These are phyloP conservation scores for Daldinia sp. DNA, from an alignment of 2,329 filamentous ascomycete species.

Conservation along the genomic window DNA sequence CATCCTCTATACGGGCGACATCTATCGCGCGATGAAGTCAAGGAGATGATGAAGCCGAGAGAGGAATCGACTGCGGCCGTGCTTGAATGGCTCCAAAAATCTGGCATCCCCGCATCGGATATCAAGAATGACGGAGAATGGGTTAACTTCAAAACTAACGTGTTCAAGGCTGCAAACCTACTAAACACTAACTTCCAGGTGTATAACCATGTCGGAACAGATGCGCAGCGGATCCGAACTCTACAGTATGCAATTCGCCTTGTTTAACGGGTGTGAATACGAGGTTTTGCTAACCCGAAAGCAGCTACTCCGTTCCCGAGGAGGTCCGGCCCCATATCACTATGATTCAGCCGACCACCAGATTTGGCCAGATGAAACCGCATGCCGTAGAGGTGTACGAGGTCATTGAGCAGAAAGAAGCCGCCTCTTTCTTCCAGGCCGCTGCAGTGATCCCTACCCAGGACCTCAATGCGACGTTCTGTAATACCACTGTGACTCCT, in stretches of 20 bases:
- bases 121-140: slow-evolving; percentile 62
- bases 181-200: slow-evolving; percentile 69
- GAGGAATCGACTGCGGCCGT: slow-evolving; percentile 62
- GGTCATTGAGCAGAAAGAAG: slow-evolving; percentile 48
- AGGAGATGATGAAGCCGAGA: slow-evolving; percentile 47
- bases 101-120: slow-evolving; percentile 63
- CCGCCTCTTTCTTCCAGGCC: slow-evolving; percentile 27
- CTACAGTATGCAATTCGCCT: slow-evolving; percentile 45
- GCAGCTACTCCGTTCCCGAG: slow-evolving; percentile 71
- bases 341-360: slow-evolving; percentile 74
- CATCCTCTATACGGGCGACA: slow-evolving; percentile 71
- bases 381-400: slow-evolving; percentile 58
- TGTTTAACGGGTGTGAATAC: slow-evolving; percentile 11
- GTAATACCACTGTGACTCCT: slow-evolving; percentile 59
- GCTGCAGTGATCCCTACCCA: slow-evolving; percentile 36
- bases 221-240: slow-evolving; percentile 62
- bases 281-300: slow-evolving; percentile 28
- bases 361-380: slow-evolving; percentile 65
- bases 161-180: slow-evolving; percentile 65
- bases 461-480: slow-evolving; percentile 49
- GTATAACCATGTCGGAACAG: slow-evolving; percentile 61
- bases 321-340: slow-evolving; percentile 66
- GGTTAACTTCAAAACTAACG: slow-evolving; percentile 68
- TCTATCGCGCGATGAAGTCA: slow-evolving; percentile 69
- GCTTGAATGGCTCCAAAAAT: slow-evolving; percentile 65